Base-by-base conservation (phyloP, 306 rosid genomes). In the Cucurbita ficifolia region DNA sequence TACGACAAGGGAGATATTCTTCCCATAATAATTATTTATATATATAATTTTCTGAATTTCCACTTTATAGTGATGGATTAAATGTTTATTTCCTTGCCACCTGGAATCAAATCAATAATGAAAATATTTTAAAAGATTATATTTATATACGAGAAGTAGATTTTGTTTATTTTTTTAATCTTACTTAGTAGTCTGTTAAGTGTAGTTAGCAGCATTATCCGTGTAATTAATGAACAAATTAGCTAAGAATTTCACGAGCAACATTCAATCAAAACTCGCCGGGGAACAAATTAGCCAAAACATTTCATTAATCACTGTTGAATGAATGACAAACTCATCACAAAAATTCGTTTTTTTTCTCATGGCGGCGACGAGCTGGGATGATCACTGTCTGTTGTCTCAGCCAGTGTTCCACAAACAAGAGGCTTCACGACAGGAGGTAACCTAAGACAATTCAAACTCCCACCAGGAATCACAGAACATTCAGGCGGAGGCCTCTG, bases 401-500 rank as follows among this genome's bases (percentile, higher is more conserved):
- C 79, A 33, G 51, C 76, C 22, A 87, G 38, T 1, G 86, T 59
- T 56, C 88, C 96, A 79, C 99, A 94, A 58, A 82, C 83, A 75
- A 94, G 83, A 36, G 96, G 92, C 82, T 83, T 82, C 36, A 85
- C 90, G 29, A 86, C 73, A 6, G 58, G 75, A 10, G 98, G 99
- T 69, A 91, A 82, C 81, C 97, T 85, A 81, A 94, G 75, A 80
- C 99, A 94, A 68, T 76, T 95, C 55, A 91, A 75, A 59, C 90
- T 82, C 54, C 91, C 91, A 11, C 92, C 96, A n/a, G 99, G 99
- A 72, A 91, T 84, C 38, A 81, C 52, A 49, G 91, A 86, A 40
- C 99, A 95, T 10, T 95, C 88, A 43, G 97, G 99, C 54, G 81
- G 88, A 59, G 97, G 92, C 76, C 96, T 86, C 86, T 94, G 99